phyloP scores from a whole-genome alignment of 805 yeast genomes.

The Candida tammaniensis region DNA sequence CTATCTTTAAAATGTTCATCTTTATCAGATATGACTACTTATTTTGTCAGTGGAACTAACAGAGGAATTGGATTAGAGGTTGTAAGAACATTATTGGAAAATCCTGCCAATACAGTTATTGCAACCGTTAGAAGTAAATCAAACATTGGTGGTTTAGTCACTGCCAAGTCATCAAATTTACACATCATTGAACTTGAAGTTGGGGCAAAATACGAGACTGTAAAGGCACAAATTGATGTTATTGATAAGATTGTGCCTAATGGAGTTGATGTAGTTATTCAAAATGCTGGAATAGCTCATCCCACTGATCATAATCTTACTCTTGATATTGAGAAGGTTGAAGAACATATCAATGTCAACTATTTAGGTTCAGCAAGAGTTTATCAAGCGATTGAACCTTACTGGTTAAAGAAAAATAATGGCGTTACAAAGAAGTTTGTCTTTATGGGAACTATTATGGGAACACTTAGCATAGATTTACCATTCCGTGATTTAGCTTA shows the following conservation, averaged over 20 bases:
- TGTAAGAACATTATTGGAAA: background rate
- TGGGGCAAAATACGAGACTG: background rate
- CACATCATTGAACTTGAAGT: constrained; percentile 4
- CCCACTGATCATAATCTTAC: background rate
- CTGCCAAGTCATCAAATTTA: background rate
- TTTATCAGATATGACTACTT: constrained; percentile 2
- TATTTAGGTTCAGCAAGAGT: constrained; percentile 4
- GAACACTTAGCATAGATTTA: background rate
- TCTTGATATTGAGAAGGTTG: background rate
- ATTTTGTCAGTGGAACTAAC: constrained; percentile 1
- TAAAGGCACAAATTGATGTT: constrained; percentile 5
- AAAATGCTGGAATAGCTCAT: constrained; percentile 26
- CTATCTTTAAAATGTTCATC: no score
- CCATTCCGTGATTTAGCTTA: constrained; percentile 17
- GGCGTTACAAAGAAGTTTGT: constrained; percentile 4
- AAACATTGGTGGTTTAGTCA: background rate
- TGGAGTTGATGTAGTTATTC: constrained; percentile 33
- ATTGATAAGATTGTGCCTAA: constrained; percentile 18
- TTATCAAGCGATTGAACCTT: constrained; percentile 1
- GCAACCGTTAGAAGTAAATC: constrained; percentile 2
- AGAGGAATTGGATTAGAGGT: constrained; percentile 3
- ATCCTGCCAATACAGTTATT: background rate
- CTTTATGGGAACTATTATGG: constrained; percentile 14
- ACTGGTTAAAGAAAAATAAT: constrained; percentile 7
- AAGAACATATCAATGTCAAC: constrained; percentile 1